phyloP scores from a whole-genome alignment of 768 basidiomycete species.

The Saitozyma sp. region DNA sequence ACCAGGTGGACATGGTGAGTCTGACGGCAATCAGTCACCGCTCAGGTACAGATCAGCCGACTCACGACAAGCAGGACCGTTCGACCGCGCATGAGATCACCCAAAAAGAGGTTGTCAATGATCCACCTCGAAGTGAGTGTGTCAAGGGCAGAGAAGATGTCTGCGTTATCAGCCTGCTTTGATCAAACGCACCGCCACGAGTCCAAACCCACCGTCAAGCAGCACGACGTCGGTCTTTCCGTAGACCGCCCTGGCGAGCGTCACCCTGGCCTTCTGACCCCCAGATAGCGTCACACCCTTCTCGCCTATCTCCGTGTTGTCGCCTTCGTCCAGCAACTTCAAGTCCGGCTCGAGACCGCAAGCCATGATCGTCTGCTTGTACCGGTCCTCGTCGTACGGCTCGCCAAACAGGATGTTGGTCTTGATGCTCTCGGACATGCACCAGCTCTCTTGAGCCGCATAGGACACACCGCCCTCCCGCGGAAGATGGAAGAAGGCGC shows the following conservation, averaged over 20 bases:
- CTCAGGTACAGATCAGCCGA: slow-evolving; percentile 3
- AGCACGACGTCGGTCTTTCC: slow-evolving; percentile 65
- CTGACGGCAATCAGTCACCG: slow-evolving; percentile 16
- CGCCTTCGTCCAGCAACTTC: slow-evolving; percentile 62
- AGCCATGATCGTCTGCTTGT: slow-evolving; percentile 53
- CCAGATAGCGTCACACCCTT: slow-evolving; percentile 63
- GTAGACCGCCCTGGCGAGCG: slow-evolving; percentile 64
- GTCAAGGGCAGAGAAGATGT: slow-evolving; percentile 68
- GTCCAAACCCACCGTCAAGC: slow-evolving; percentile 57
- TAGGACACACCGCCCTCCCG: slow-evolving; percentile 70
- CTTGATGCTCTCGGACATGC: slow-evolving; percentile 66
- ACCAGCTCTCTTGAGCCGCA: slow-evolving; percentile 82
- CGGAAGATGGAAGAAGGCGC: slow-evolving; percentile 71
- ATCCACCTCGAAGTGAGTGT: slow-evolving; percentile 61
- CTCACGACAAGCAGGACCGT: slow-evolving; percentile 62
- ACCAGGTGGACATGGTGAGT: slow-evolving; percentile 53
- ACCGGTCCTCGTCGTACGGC: slow-evolving; percentile 55
- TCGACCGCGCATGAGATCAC: slow-evolving; percentile 58
- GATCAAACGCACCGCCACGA: background rate
- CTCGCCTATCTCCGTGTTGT: slow-evolving; percentile 70
- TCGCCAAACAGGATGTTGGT: slow-evolving; percentile 61
- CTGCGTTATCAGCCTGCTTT: slow-evolving; percentile 40
- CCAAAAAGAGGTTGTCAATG: slow-evolving; percentile 58
- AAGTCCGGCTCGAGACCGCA: slow-evolving; percentile 58
- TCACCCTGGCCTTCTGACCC: slow-evolving; percentile 64